Base-by-base conservation (phyloP, 2,329 filamentous ascomycete genomes). In the Coniochaeta pulveracea region DNA sequence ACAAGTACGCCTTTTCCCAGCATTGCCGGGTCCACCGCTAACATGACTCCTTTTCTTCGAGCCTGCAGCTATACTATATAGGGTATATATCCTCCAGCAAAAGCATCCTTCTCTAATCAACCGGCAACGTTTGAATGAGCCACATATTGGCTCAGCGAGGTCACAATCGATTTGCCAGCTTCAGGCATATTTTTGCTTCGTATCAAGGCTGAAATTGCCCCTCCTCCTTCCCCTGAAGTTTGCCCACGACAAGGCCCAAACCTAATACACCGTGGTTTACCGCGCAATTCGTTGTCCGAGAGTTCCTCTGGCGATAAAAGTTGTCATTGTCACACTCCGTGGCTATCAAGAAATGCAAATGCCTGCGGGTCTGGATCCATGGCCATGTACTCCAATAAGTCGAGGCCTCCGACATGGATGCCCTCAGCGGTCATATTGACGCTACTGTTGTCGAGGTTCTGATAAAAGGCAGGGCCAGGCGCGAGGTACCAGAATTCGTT, bases 401-500 rank as follows among this genome's bases (percentile, higher is more conserved):
- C 76, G 19, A 80, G 60, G 1, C 76, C 76, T 8, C 74, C 75
- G 3, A 80, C 70, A 43, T 78, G 78, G 32, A 80, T 69, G 18
- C 75, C 75, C 43, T 80, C 75, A 7, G 75, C 71, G 3, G 74
- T 79, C 70, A 79, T 78, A 26, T 72, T 72, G 8, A 79, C 72
- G 6, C 64, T 64, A 21, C 64, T 64, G 40, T 73, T 72, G 38
- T 69, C 70, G 45, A 77, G 64, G 47, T 76, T 78, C 45, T 78
- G 72, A 52, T 76, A 79, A 37, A 80, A 73, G 4, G 72, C 73
- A 2, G 74, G 62, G 0, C 75, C 75, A 0, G 75, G 63, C 1
- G 75, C 74, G 1, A 80, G 59, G 46, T 79, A 80, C 75, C 75
- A 80, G 69, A 80, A 74, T 45, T 77, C 72, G 45, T 65, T 68